Evolutionary conservation across 192 early-diverging fungal genomes (phyloP).

Genomic region (Coemansia reversa): DNA sequence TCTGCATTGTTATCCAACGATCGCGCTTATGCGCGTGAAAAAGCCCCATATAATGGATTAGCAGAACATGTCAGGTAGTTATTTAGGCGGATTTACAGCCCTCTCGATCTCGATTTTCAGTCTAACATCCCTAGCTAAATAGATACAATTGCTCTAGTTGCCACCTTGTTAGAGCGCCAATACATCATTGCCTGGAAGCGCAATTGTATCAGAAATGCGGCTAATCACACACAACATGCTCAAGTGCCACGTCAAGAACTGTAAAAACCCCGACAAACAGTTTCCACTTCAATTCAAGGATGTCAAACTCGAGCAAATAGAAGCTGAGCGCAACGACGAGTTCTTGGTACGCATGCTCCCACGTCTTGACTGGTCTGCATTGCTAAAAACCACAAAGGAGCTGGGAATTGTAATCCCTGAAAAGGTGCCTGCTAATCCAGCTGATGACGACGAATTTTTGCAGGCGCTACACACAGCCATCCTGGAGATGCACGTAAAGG

Average conservation of each 20-base stretch:
- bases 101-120: too few species aligned
- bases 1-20: too few species aligned
- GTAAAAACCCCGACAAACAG: constrained; percentile 74
- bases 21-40: too few species aligned
- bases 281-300: constrained; percentile 89
- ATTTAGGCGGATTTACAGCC: too few species aligned
- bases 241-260: constrained; percentile 96
- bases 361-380: constrained; percentile 77
- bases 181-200: background rate
- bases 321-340: constrained; percentile 84
- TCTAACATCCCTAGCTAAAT: too few species aligned
- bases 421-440: constrained; percentile 28
- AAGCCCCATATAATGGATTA: too few species aligned
- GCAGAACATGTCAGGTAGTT: too few species aligned
- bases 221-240: constrained; percentile 99
- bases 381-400: constrained; percentile 63
- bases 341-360: constrained; percentile 80
- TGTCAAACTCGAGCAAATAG: constrained; percentile 76
- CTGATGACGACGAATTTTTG: constrained; percentile 57
- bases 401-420: constrained; percentile 45
- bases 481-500: constrained; percentile 84
- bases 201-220: constrained; percentile 57
- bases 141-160: background rate
- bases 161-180: background rate
- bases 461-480: constrained; percentile 72